phyloP scores from a whole-genome alignment of 257 asterid species.

The Gardenia jasminoides region DNA sequence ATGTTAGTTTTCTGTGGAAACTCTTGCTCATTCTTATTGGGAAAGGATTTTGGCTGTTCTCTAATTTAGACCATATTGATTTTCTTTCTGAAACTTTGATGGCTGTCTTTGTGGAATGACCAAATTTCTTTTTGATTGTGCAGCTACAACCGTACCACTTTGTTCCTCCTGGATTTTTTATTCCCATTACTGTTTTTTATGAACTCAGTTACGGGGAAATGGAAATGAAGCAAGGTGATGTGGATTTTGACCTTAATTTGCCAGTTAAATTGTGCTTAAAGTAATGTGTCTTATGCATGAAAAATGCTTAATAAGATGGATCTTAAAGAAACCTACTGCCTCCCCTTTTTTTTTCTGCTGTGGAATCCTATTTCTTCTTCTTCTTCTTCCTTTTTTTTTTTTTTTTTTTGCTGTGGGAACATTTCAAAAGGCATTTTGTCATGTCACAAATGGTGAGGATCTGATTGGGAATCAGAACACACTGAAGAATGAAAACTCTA shows the following conservation, averaged over 20 bases:
- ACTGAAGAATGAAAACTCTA: background rate
- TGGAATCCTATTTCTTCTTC: background rate
- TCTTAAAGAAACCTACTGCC: background rate
- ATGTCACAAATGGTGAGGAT: background rate
- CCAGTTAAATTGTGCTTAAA: background rate
- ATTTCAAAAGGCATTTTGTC: background rate
- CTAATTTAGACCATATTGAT: background rate
- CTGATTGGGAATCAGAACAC: background rate
- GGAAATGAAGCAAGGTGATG: constrained; percentile 87
- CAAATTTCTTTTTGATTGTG: constrained; percentile 22
- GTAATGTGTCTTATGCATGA: background rate
- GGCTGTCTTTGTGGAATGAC: constrained; percentile 20
- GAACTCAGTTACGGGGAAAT: constrained; percentile 93
- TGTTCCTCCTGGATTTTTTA: constrained; percentile 73
- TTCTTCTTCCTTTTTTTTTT: too few relatives aligned
- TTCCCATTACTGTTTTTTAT: constrained; percentile 72
- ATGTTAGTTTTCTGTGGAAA: background rate
- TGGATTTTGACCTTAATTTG: background rate
- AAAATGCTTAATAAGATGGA: background rate
- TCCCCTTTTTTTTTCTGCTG: too few relatives aligned
- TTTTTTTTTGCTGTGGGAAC: too few relatives aligned
- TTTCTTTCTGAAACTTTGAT: background rate
- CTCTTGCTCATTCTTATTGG: background rate
- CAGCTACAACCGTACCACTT: constrained; percentile 90
- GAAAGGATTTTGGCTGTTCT: background rate